These are phyloP conservation scores for Scalesia atractyloides DNA, from an alignment of 129 eudicot species.

Conservation along the genomic window DNA sequence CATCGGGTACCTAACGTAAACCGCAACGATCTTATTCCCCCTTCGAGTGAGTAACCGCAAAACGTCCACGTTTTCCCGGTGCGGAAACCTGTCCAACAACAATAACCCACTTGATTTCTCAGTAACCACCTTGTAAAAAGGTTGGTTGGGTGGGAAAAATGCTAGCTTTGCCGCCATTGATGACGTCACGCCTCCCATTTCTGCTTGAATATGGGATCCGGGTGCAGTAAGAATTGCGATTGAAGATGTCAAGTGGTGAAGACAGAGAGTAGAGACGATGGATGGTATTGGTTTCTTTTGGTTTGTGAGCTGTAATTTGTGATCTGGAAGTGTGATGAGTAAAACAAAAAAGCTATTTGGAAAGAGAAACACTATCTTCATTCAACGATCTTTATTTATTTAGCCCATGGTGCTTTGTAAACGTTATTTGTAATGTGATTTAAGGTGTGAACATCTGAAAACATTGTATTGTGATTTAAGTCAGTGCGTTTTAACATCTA, in stretches of 20 bases:
- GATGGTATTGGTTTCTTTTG: too few species aligned
- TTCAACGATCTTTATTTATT: neutral
- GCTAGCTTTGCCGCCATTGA: constrained; percentile 97
- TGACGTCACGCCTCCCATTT: constrained; percentile 95
- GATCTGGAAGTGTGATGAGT: constrained; percentile 15
- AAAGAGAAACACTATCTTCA: constrained; percentile 4
- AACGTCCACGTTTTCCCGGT: constrained; percentile 80
- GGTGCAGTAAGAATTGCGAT: too few species aligned
- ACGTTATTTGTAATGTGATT: too few species aligned
- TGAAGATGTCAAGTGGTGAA: too few species aligned
- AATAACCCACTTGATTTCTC: constrained; percentile 62
- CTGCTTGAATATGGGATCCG: constrained; percentile 2
- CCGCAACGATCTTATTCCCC: constrained; percentile 67
- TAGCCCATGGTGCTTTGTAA: too few species aligned
- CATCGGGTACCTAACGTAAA: constrained; percentile 79
- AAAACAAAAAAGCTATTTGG: constrained; percentile 28
- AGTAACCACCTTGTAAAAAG: constrained; percentile 60
- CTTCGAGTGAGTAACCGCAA: constrained; percentile 57
- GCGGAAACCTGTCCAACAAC: constrained; percentile 54
- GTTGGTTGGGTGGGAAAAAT: constrained; percentile 88
- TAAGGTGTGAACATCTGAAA: too few species aligned
- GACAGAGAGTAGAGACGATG: too few species aligned
- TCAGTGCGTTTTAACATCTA: too few species aligned
- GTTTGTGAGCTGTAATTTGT: too few species aligned
- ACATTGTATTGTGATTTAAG: too few species aligned